Conservation (phyloP, 345 rosid species). For the Citrus mangshanensis region DNA sequence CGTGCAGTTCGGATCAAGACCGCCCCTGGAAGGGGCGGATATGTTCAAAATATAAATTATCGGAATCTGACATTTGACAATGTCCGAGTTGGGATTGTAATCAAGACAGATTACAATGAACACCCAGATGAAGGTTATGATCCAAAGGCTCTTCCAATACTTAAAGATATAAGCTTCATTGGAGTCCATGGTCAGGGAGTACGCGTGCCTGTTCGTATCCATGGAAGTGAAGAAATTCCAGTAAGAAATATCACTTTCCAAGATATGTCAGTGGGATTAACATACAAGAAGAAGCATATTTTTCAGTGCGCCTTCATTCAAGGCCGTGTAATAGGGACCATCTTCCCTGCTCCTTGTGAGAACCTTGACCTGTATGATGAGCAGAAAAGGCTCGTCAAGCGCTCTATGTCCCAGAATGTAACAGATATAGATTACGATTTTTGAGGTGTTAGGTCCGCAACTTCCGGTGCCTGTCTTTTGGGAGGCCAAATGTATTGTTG, state of each 20-base stretch:
- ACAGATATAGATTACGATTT: conserved; percentile 89
- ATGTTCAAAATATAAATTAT: conserved; percentile 62
- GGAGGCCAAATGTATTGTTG: conserved; percentile 7
- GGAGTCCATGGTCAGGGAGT: conserved; percentile 92
- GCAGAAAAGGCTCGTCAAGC: conserved; percentile 58
- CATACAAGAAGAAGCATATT: conserved; percentile 90
- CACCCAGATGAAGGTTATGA: conserved; percentile 83
- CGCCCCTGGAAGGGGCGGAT: conserved; percentile 93
- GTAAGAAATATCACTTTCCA: conserved; percentile 71
- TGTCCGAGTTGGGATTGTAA: conserved; percentile 82
- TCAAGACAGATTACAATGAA: conserved; percentile 94
- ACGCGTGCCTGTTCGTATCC: conserved; percentile 91
- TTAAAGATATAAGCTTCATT: conserved; percentile 62
- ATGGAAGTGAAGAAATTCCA: conserved; percentile 87
- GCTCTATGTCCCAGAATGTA: conserved; percentile 57
- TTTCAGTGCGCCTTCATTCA: conserved; percentile 89
- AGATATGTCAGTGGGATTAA: conserved; percentile 87
- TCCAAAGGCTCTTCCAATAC: conserved; percentile 67
- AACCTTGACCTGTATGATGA: conserved; percentile 88
- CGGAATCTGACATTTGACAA: conserved; percentile 80
- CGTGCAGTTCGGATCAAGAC: conserved; percentile 96
- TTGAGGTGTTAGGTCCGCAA: conserved; percentile 21
- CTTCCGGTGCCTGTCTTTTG: background rate
- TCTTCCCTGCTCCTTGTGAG: conserved; percentile 89
- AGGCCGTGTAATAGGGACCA: conserved; percentile 81